Evolutionary conservation across 108 stramenopile genomes (phyloP), one percentile per base, ranked within the genome.

Genomic region (Seminavis robusta): DNA sequence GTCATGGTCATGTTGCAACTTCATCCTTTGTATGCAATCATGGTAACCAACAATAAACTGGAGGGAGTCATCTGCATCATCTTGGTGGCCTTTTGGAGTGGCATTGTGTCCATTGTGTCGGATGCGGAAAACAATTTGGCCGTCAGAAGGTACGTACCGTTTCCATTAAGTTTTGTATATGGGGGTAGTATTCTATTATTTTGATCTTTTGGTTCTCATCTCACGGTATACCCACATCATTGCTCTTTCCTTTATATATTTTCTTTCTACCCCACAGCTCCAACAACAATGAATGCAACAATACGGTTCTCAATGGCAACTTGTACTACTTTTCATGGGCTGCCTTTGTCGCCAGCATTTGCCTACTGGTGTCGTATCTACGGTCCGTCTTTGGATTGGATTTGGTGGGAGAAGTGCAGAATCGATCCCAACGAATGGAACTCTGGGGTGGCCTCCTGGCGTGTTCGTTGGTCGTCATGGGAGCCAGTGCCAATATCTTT

Each of bases 301-400:
- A 63, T 34, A 63, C 65, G 2, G 77, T 88, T 16, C 56, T 56
- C 37, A 92, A 92, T 61, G 90, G 84, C 4, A 92, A 92, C 67
- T 43, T 92, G 25, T 88, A 88, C 45, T 92, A 92, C 69, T 86
- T 86, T 57, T 59, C 61, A n/a, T 90, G 84, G 84, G 90, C 86
- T 10, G 84, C 84, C 0, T 78, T 92, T 44, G 79, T 73, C 17
- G 69, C 73, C 0, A 67, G 71, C 23, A 79, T 87, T 36, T 29
- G 76, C 6, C 60, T 92, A 33, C 17, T 80, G 26, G 72, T 73
- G 4, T 63, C 59, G 26, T 92, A 77, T 46, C 36, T 88, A 6
- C 66, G 76, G 34, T 56, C 47, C 0, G 70, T 70, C 23, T 85
- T 71, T 59, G 86, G 86, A 2, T 63, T 92, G 16, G 90, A 92